Evolutionary conservation across 139 green algal species (phyloP).

Genomic region (Chlamydomonas incerta): DNA sequence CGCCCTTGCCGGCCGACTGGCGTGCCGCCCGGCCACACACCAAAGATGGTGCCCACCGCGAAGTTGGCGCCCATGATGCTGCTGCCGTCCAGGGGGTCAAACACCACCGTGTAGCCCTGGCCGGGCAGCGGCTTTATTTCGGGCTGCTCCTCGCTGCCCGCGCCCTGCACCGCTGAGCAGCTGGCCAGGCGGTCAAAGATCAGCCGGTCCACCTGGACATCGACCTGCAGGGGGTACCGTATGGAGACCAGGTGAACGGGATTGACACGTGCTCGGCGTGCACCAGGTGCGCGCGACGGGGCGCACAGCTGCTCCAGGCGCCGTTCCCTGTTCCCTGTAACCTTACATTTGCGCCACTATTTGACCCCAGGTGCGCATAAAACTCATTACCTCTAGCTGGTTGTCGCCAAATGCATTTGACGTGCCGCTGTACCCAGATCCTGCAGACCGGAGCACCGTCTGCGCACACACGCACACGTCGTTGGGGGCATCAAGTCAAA

Average conservation of each 20-base stretch:
- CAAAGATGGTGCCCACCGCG: conserved; percentile 89
- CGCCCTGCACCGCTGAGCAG: conserved; percentile 72
- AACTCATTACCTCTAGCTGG: conserved; percentile 33
- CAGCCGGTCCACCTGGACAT: conserved; percentile 77
- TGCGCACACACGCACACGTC: neutral
- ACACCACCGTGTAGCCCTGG: conserved; percentile 77
- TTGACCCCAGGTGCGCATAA: too few species aligned
- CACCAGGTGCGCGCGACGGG: too few species aligned
- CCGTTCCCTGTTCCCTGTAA: too few species aligned
- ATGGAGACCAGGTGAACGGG: too few species aligned
- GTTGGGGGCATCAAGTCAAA: neutral
- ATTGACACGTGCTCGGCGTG: too few species aligned
- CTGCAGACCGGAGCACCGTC: conserved; percentile 7
- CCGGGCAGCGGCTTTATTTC: conserved; percentile 61
- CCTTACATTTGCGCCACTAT: too few species aligned
- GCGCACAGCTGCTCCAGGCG: too few species aligned
- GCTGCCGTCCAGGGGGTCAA: conserved; percentile 88
- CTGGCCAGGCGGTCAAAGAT: conserved; percentile 69
- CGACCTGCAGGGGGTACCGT: too few species aligned
- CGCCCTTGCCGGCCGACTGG: conserved; percentile 68
- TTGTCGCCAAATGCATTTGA: conserved; percentile 38
- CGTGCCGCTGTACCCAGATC: neutral
- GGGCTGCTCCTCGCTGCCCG: conserved; percentile 82
- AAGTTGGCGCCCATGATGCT: conserved; percentile 85
- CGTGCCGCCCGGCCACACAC: conserved; percentile 74